A percentile compares a stretch with the other conserved stretches of the same genome.
Conservation (phyloP, 1,284 basidiomycete genomes). For the Butyriboletus appendiculatus region DNA sequence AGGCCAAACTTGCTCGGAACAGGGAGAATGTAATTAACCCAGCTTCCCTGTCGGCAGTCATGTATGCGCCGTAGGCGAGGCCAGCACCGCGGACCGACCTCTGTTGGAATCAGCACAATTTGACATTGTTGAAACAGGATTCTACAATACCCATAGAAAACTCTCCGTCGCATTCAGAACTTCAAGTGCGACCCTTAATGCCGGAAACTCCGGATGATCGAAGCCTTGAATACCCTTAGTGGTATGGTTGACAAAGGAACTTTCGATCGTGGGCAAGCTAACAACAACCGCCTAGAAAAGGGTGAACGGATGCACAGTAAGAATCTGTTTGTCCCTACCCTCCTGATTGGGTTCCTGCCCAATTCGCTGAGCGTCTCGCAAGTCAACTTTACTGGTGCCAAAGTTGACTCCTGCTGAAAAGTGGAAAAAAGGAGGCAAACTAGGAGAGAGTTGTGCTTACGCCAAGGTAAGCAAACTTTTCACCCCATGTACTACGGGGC, state of each 20-base stretch:
- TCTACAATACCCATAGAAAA: constrained; percentile 80
- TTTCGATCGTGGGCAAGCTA: constrained; percentile 93
- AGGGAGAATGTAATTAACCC: constrained; percentile 82
- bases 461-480: constrained; percentile 67
- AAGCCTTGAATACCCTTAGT: constrained; percentile 82
- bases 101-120: constrained; percentile 40
- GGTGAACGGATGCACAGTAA: constrained; percentile 1
- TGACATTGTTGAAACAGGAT: background rate
- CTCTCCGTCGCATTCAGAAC: constrained; percentile 94
- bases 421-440: background rate
- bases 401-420: constrained; percentile 47
- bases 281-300: constrained; percentile 74
- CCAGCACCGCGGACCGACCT: constrained; percentile 89
- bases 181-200: constrained; percentile 82
- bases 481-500: constrained; percentile 73
- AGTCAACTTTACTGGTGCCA: constrained; percentile 71
- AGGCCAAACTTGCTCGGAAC: constrained; percentile 63
- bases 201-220: constrained; percentile 83
- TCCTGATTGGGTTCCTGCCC: constrained; percentile 73
- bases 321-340: constrained; percentile 44
- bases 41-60: constrained; percentile 79
- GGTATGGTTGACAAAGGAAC: constrained; percentile 83
- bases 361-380: constrained; percentile 73
- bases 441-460: constrained; percentile 28
- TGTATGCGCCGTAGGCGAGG: constrained; percentile 90